Evolutionary conservation across 2,329 filamentous ascomycete species (phyloP), one percentile per base, ranked within the genome.

Genomic region (Aureobasidium namibiae): DNA sequence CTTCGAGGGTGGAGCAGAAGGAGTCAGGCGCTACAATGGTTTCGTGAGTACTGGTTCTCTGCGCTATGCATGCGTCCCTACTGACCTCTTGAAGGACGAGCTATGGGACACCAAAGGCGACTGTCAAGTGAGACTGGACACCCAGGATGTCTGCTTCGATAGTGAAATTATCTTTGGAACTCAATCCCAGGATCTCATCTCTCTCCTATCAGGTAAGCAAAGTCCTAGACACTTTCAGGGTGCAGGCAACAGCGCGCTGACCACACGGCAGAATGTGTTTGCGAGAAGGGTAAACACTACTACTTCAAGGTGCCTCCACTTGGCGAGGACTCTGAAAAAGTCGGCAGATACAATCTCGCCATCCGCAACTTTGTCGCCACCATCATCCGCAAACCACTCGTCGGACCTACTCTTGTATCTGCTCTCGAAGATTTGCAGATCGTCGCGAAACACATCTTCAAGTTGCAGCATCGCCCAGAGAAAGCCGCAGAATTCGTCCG

Each of bases 281-380:
- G 41, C n/a, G 54, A 39, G n/a, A 9, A 29, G 6, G 54, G 54
- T n/a, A 31, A 4, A 9, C 54, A 57, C n/a, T 57, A 57, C 33
- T 21, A 23, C 41, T 46, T 57, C 31, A 46, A 33, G 4, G 2
- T 57, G 41, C 42, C 54, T 10, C 11, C 42, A 16, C 42, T 46
- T 9, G 34, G 38, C 16, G 26, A 59, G 5, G 56, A 59, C 8
- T 11, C 38, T 18, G 34, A 41, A 11, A 50, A 36, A 8, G 29
- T 59, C 21, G n/a, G 11, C 26, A 56, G 10, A 41, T 49, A 59
- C 46, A 38, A 85, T 63, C 77, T 88, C 48, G 85, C 86, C 0
- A 86, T 85, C 0, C 80, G 86, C 21, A 89, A 89, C 65, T 80
- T 88, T 45, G 83, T 89, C 64, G 86, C 85, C 0, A 71, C 88